phyloP scores from a whole-genome alignment of 768 basidiomycete genomes.

The Pulveroboletus sp. region DNA sequence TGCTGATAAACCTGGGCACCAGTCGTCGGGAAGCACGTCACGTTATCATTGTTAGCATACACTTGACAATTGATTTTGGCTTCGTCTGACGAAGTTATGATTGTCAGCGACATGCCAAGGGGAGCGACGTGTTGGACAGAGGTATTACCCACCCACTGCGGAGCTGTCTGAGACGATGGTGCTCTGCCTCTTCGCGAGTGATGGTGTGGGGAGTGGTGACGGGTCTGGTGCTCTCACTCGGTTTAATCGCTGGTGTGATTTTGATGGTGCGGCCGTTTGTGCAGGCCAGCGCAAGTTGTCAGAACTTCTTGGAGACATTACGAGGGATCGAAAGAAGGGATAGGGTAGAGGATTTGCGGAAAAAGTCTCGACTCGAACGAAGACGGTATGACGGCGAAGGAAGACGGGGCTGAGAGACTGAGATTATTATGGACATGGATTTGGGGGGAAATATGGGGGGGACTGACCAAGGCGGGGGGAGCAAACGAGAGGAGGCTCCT shows the following conservation, averaged over 20 bases:
- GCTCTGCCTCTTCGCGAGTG: conserved; percentile 20
- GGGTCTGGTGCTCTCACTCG: conserved; percentile 30
- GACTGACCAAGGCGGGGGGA: conserved; percentile 26
- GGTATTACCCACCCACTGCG: conserved; percentile 25
- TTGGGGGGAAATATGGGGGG: conserved; percentile 7
- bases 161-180: conserved; percentile 22
- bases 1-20: conserved; percentile 62
- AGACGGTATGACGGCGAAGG: conserved; percentile 18
- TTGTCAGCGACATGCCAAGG: conserved; percentile 7
- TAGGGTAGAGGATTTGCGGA: conserved; percentile 16
- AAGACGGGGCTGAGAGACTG: conserved; percentile 15
- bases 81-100: conserved; percentile 16
- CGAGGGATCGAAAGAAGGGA: conserved; percentile 18
- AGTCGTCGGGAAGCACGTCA: conserved; percentile 70
- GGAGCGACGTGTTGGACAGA: conserved; percentile 4
- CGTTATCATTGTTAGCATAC: conserved; percentile 61
- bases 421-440: conserved; percentile 24
- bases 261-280: conserved; percentile 35
- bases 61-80: conserved; percentile 51
- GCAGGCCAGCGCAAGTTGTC: conserved; percentile 42
- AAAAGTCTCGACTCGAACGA: conserved; percentile 22
- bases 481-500: conserved; percentile 17
- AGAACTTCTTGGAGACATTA: conserved; percentile 36
- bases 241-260: conserved; percentile 30
- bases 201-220: conserved; percentile 14